Percentiles rank a stretch among this genome's conserved stretches.
Conservation (phyloP, 768 basidiomycete species). For the Rhizopogon vinicolor region DNA sequence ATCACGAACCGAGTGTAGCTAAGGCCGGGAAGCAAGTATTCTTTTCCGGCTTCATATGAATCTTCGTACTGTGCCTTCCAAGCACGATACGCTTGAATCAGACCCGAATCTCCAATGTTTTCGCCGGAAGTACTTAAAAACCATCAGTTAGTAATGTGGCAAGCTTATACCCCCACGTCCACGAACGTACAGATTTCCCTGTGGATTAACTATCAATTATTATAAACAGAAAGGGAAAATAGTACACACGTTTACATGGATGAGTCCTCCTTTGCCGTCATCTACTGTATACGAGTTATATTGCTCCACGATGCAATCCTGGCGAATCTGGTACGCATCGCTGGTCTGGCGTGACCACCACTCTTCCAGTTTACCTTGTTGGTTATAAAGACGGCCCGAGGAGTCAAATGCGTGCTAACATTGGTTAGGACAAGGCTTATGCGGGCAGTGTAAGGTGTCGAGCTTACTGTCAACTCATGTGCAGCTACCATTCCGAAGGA, state of each 20-base stretch:
- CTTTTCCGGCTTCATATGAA: conserved; percentile 53
- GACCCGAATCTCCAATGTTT: conserved; percentile 83
- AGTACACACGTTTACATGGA: conserved; percentile 76
- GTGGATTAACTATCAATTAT: not conserved
- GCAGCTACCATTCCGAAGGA: conserved; percentile 90
- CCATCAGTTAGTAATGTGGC: conserved; percentile 7
- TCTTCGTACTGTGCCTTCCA: conserved; percentile 77
- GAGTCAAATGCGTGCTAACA: conserved; percentile 86
- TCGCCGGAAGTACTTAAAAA: conserved; percentile 76
- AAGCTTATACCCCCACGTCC: not conserved
- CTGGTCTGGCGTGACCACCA: conserved; percentile 95
- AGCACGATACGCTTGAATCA: conserved; percentile 85
- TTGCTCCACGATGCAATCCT: conserved; percentile 88
- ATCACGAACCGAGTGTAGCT: conserved; percentile 57
- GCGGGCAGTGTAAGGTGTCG: not conserved
- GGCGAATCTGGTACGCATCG: conserved; percentile 74
- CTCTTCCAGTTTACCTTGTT: conserved; percentile 78
- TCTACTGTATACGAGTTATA: conserved; percentile 86
- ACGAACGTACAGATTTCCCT: conserved; percentile 70
- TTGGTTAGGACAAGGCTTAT: not conserved
- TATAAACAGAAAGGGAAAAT: not conserved
- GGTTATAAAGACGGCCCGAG: conserved; percentile 85
- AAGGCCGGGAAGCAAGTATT: conserved; percentile 80
- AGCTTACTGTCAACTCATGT: conserved; percentile 81
- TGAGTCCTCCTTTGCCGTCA: conserved; percentile 78